These are phyloP conservation scores for Acanthochlamys bracteata DNA, from an alignment of 106 monocot species.

Conservation along the genomic window DNA sequence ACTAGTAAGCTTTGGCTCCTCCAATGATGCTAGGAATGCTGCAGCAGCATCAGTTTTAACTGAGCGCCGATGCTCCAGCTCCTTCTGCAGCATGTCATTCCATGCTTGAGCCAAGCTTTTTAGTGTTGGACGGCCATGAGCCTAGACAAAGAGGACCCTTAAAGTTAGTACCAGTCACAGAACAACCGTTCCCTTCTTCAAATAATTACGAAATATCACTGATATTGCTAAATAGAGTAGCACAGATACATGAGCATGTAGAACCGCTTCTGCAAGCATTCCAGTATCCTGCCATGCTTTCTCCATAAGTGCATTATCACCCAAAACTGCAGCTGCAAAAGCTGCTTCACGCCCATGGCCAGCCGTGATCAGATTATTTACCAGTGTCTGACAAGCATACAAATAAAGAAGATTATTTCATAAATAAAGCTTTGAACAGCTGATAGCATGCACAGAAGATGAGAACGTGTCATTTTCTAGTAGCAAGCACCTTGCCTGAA, in stretches of 20 bases:
- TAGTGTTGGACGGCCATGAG: constrained; percentile 76
- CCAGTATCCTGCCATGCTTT: constrained; percentile 99
- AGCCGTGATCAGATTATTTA: constrained; percentile 75
- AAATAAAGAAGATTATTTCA: neutral
- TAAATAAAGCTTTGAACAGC: no score
- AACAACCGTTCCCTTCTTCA: no score
- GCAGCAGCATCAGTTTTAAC: constrained; percentile 80
- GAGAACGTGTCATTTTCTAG: no score
- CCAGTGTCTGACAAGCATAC: constrained; percentile 55
- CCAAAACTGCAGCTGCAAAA: constrained; percentile 93
- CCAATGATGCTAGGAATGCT: constrained; percentile 82
- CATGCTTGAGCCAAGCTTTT: constrained; percentile 62
- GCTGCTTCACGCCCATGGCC: constrained; percentile 99
- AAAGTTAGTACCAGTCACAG: neutral
- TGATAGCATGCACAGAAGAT: no score
- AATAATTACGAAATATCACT: no score
- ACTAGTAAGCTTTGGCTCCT: constrained; percentile 85
- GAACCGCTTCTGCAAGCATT: constrained; percentile 95
- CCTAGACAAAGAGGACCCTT: constrained; percentile 22
- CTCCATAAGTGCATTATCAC: constrained; percentile 96
- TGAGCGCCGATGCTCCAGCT: constrained; percentile 42
- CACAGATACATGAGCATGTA: constrained; percentile 75
- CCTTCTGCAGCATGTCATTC: constrained; percentile 84
- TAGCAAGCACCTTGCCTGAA: no score
- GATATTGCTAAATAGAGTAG: no score